Evolutionary conservation across 2,329 filamentous ascomycete species (phyloP), one percentile per base, ranked within the genome.

Genomic region (Alternaria metachromatica): DNA sequence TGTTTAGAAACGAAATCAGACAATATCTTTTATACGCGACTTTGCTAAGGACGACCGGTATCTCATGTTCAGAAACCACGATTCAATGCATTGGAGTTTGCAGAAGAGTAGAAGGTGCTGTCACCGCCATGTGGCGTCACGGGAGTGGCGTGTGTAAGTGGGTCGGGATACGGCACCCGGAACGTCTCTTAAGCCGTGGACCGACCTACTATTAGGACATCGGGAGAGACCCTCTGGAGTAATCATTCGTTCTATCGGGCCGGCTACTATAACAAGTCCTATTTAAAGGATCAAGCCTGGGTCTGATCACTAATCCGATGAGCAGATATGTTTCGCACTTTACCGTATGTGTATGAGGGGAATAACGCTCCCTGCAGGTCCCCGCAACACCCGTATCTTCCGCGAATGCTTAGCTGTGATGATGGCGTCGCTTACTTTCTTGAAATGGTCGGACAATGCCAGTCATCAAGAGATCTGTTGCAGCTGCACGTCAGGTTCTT

Each of bases 61-160:
- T 10, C 28, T 8, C 21, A 5, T 4, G 0, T 53, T 13, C 18
- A 37, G 0, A 33, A 0, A 37, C 8, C 15, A 37, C 0, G 33
- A 3, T 37, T 0, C 33, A 37, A 0, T 30, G 2, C 3, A 28
- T 30, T 2, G 28, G 48, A 28, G 11, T 11, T 15, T 30, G 6
- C 5, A 2, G 48, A 30, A 45, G 48, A 15, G 2, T 13, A 13
- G 25, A 9, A 20, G 2, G 7, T 20, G 4, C 48, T 30, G 12
- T 50, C 48, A 50, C 48, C 18, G 48, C 48, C 20, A 23, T 30
- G n/a, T 50, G 25, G 25, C 11, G 46, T 9, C 10, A 5, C 3
- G 15, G 5, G 6, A 28, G 25, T 30, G 25, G n/a, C 25, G n/a
- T 4, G 2, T 13, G 13, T 46, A 21, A 15, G 44, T 12, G 20